Evolutionary conservation across 1,139 yeast species (phyloP).

Genomic region (Neolecta irregularis): DNA sequence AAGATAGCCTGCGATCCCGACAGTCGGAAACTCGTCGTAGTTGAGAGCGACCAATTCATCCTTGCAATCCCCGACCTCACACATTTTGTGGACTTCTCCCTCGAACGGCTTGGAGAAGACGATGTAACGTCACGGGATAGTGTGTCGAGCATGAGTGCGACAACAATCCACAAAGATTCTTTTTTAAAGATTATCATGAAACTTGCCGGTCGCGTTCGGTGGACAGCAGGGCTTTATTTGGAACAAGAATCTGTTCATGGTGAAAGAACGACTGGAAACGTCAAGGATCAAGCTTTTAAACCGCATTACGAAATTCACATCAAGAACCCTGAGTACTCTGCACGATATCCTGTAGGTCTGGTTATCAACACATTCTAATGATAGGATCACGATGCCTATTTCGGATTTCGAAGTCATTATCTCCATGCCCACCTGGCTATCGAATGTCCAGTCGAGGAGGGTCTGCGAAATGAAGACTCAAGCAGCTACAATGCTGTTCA

Average conservation of each 20-base stretch:
- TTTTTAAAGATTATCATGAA: conserved; percentile 38
- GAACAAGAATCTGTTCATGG: conserved; percentile 26
- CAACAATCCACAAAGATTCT: conserved; percentile 5
- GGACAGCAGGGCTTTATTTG: conserved; percentile 37
- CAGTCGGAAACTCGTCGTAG: conserved; percentile 45
- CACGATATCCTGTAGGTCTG: no score
- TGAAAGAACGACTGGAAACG: conserved; percentile 14
- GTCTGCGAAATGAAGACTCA: conserved; percentile 10
- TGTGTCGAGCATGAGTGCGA: conserved; percentile 1
- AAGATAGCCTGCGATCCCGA: conserved; percentile 46
- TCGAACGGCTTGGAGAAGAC: not conserved
- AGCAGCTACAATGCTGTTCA: conserved; percentile 55
- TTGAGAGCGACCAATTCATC: conserved; percentile 50
- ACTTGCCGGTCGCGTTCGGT: conserved; percentile 34
- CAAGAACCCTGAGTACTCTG: conserved; percentile 47
- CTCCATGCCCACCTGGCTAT: conserved; percentile 66
- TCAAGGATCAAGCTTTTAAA: conserved; percentile 32
- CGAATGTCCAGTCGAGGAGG: conserved; percentile 29
- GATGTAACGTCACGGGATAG: conserved; percentile 24
- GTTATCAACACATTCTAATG: no score
- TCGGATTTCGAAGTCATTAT: conserved; percentile 62
- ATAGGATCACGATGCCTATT: conserved; percentile 52
- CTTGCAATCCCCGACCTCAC: conserved; percentile 45
- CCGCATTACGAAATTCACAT: conserved; percentile 62
- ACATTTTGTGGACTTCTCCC: conserved; percentile 12